Conservation (phyloP, 73 alveolate genomes). For the Paramecium caudatum region DNA sequence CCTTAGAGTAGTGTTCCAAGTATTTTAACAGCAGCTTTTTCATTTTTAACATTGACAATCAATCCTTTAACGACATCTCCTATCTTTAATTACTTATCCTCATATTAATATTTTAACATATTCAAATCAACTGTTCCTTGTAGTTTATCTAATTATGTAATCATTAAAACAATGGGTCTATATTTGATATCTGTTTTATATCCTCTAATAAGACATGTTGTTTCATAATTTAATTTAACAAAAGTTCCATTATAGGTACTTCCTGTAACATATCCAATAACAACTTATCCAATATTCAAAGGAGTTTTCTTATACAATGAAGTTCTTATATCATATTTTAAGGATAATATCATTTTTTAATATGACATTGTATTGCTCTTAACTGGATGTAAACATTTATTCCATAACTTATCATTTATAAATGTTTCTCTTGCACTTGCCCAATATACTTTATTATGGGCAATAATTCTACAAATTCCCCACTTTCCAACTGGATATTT, state of each 20-base stretch:
- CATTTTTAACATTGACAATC: constrained; percentile 15
- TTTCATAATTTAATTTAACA: constrained; percentile 54
- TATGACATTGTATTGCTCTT: neutral
- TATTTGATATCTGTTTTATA: neutral
- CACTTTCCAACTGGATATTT: constrained; percentile 22
- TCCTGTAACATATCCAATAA: constrained; percentile 63
- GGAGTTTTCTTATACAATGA: constrained; percentile 19
- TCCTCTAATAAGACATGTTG: constrained; percentile 42
- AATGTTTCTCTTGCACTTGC: constrained; percentile 67
- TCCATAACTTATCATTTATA: constrained; percentile 56
- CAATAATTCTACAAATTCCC: constrained; percentile 58
- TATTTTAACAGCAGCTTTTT: constrained; percentile 38
- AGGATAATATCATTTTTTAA: constrained; percentile 21
- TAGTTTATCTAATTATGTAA: constrained; percentile 40
- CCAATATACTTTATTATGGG: constrained; percentile 31
- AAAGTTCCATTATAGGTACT: constrained; percentile 49
- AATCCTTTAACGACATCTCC: constrained; percentile 57
- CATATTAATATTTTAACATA: neutral
- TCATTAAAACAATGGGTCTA: constrained; percentile 57
- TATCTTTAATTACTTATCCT: constrained; percentile 14
- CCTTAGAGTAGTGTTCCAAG: constrained; percentile 47
- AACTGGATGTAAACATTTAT: constrained; percentile 62
- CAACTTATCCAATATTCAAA: constrained; percentile 27
- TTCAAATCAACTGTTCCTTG: constrained; percentile 34
- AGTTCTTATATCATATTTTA: constrained; percentile 51